A percentile compares a stretch with the other conserved stretches of the same genome.
phyloP scores from a whole-genome alignment of 768 basidiomycete species.

The Lactarius psammicola region DNA sequence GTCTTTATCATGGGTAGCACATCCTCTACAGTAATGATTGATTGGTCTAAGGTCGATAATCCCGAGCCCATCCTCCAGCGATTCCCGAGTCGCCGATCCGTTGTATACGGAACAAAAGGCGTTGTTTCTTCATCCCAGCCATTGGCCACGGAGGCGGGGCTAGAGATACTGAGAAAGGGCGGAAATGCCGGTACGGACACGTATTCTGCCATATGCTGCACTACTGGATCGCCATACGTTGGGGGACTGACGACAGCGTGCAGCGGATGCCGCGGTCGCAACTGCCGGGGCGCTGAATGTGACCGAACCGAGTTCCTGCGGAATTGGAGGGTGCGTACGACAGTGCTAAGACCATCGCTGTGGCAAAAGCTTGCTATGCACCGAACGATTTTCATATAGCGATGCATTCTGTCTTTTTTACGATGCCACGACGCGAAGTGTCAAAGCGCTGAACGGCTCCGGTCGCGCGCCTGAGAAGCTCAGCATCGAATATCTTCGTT shows the following conservation, averaged over 20 bases:
- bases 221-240: not conserved
- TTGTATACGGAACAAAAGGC: conserved; percentile 56
- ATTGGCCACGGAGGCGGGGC: conserved; percentile 83
- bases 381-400: conserved; percentile 38
- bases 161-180: conserved; percentile 88
- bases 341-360: not conserved
- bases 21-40: conserved; percentile 38
- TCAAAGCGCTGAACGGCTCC: conserved; percentile 91
- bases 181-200: conserved; percentile 82
- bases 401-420: conserved; percentile 94
- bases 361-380: no score
- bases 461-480: conserved; percentile 83
- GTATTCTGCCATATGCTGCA: not conserved
- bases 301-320: conserved; percentile 83
- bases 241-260: not conserved
- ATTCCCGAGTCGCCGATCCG: conserved; percentile 83
- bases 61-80: conserved; percentile 64
- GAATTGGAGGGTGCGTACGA: conserved; percentile 78
- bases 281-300: conserved; percentile 90
- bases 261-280: conserved; percentile 94
- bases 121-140: conserved; percentile 89
- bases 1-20: conserved; percentile 1
- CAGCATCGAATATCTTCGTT: conserved; percentile 66
- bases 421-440: conserved; percentile 74
- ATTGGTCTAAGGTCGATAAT: conserved; percentile 63